These are phyloP conservation scores for Pseudovirgaria hyperparasitica DNA, from an alignment of 2,329 filamentous ascomycete species.

Conservation along the genomic window DNA sequence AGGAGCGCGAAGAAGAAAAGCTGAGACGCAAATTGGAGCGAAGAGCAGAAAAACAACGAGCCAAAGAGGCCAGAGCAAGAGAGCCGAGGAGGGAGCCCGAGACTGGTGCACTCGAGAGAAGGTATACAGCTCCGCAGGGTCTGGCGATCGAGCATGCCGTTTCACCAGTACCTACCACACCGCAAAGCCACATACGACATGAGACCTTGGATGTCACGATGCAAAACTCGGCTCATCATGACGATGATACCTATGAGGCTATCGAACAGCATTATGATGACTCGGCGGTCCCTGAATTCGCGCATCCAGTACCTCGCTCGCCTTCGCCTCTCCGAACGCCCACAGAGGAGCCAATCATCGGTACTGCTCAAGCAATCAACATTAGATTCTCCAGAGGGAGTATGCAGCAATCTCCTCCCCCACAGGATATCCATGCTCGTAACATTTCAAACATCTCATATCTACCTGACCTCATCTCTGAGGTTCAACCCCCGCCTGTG, in stretches of 20 bases:
- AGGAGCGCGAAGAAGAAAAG: constrained; percentile 52
- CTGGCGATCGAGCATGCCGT: constrained; percentile 46
- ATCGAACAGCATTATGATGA: constrained; percentile 8
- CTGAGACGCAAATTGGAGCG: constrained; percentile 52
- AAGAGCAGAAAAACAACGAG: constrained; percentile 49
- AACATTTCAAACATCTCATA: constrained; percentile 41
- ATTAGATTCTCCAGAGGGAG: constrained; percentile 35
- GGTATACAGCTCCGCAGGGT: no score
- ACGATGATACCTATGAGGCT: constrained; percentile 6
- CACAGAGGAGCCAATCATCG: constrained; percentile 34
- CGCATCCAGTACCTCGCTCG: constrained; percentile 13
- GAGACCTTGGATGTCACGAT: constrained; percentile 18
- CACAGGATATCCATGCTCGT: constrained; percentile 34
- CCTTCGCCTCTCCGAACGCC: constrained; percentile 28
- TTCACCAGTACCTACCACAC: no score
- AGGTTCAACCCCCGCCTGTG: constrained; percentile 22
- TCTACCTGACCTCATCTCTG: constrained; percentile 34
- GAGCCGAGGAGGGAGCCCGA: constrained; percentile 41
- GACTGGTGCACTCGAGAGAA: constrained; percentile 19
- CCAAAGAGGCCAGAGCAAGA: constrained; percentile 45
- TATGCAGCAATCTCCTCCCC: constrained; percentile 23
- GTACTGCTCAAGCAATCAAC: constrained; percentile 34
- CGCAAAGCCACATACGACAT: constrained; percentile 36
- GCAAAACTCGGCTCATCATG: constrained; percentile 8
- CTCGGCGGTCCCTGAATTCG: constrained; percentile 9